Evolutionary conservation across 1,139 yeast species (phyloP).

Genomic region (Pichia sp.): DNA sequence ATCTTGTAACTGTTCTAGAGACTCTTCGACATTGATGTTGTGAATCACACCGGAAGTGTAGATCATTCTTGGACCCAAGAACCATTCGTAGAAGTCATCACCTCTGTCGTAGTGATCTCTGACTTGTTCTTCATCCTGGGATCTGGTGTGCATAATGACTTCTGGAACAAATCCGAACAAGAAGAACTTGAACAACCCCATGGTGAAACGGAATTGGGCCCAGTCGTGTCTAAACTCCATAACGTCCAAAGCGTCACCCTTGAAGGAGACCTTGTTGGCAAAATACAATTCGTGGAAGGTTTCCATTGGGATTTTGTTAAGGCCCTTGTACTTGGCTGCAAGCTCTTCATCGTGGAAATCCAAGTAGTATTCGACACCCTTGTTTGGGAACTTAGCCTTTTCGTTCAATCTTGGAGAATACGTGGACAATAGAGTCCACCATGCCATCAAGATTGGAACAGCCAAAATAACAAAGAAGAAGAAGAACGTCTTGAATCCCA

Average conservation of each 20-base stretch:
- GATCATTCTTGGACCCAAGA: constrained; percentile 91
- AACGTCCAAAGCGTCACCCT: constrained; percentile 81
- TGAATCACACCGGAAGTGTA: constrained; percentile 84
- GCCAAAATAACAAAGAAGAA: constrained; percentile 50
- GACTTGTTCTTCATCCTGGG: constrained; percentile 95
- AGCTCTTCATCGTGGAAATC: constrained; percentile 77
- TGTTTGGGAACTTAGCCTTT: constrained; percentile 70
- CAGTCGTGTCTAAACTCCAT: constrained; percentile 89
- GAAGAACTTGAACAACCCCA: constrained; percentile 74
- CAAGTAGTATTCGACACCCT: constrained; percentile 73
- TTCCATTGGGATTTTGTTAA: constrained; percentile 82
- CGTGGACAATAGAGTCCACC: constrained; percentile 76
- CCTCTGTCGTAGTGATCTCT: constrained; percentile 96
- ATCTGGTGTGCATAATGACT: constrained; percentile 84
- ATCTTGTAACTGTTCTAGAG: constrained; percentile 85
- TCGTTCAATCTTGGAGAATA: constrained; percentile 80
- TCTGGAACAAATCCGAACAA: constrained; percentile 89
- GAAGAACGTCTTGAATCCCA: constrained; percentile 68
- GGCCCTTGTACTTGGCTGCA: constrained; percentile 67
- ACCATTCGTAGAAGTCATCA: constrained; percentile 92
- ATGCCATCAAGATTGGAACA: constrained; percentile 74
- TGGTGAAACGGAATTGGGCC: constrained; percentile 78
- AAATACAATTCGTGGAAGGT: constrained; percentile 88
- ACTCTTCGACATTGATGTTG: constrained; percentile 67
- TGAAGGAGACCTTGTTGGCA: constrained; percentile 78